phyloP scores from a whole-genome alignment of 2,329 filamentous ascomycete species.

The Verticillium nubilum region DNA sequence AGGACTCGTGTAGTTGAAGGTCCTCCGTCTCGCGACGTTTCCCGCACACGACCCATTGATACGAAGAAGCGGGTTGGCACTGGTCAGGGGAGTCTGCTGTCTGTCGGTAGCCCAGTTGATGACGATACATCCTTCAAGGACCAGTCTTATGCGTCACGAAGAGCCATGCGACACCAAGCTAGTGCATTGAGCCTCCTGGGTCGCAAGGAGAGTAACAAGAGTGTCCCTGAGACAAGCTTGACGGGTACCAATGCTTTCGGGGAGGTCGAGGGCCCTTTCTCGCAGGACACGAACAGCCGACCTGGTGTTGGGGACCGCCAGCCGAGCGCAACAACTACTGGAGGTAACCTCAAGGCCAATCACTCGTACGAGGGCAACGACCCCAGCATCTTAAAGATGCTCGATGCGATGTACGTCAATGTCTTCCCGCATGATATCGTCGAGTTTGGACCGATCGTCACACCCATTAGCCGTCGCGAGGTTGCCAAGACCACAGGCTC shows the following conservation, averaged over 20 bases:
- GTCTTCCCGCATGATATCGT: constrained; percentile 61
- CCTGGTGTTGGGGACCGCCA: constrained; percentile 23
- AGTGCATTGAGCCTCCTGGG: constrained; percentile 57
- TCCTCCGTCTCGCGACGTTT: constrained; percentile 17
- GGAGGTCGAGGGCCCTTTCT: constrained; percentile 52
- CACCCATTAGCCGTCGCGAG: constrained; percentile 56
- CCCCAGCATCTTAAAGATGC: constrained; percentile 60
- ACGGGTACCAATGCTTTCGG: constrained; percentile 56
- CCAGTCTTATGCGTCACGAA: constrained; percentile 35
- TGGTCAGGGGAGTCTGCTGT: constrained; percentile 16
- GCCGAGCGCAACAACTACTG: constrained; percentile 16
- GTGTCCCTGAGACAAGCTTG: constrained; percentile 52
- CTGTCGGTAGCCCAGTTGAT: constrained; percentile 19
- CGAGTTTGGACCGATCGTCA: constrained; percentile 76
- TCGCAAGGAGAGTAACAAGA: constrained; percentile 53
- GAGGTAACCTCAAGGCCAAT: constrained; percentile 27
- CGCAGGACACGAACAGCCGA: constrained; percentile 25
- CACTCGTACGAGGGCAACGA: constrained; percentile 85
- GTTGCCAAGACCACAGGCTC: constrained; percentile 44
- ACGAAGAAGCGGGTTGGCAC: constrained; percentile 29
- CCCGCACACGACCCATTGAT: constrained; percentile 28
- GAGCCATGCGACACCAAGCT: constrained; percentile 47
- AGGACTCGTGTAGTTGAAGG: constrained; percentile 18
- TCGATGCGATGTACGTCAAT: constrained; percentile 80
- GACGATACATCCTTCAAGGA: constrained; percentile 32